Percentiles rank a stretch among this genome's conserved stretches.
phyloP scores from a whole-genome alignment of 2,329 filamentous ascomycete species.

The Eutypa lata region DNA sequence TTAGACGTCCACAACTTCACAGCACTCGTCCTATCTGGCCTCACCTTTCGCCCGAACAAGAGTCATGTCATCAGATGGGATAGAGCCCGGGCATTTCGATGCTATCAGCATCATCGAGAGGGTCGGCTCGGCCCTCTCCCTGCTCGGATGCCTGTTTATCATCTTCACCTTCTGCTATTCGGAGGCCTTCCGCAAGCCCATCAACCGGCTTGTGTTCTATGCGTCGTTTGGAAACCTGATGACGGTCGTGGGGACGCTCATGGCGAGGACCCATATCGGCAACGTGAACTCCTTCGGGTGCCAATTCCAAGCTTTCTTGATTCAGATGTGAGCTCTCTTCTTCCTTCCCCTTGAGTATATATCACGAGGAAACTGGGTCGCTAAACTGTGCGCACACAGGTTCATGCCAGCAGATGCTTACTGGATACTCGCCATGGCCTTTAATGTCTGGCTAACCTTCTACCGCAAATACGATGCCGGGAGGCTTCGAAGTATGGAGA shows the following conservation, averaged over 20 bases:
- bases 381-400: slow-evolving; percentile 42
- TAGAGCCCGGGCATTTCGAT: slow-evolving; percentile 36
- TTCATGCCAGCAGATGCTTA: slow-evolving; percentile 74
- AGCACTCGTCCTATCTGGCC: not conserved
- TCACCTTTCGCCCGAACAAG: not conserved
- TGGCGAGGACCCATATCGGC: slow-evolving; percentile 60
- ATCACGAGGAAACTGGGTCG: no score
- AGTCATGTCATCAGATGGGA: not conserved
- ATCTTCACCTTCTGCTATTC: slow-evolving; percentile 68
- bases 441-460: slow-evolving; percentile 80
- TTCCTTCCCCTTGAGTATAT: not conserved
- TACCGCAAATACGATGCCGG: slow-evolving; percentile 68
- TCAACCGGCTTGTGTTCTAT: slow-evolving; percentile 82
- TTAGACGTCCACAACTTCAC: not conserved
- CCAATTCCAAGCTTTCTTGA: slow-evolving; percentile 73
- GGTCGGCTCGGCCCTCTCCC: slow-evolving; percentile 65
- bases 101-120: slow-evolving; percentile 64
- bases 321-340: slow-evolving; percentile 66
- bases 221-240: slow-evolving; percentile 79
- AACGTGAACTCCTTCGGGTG: slow-evolving; percentile 51
- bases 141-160: slow-evolving; percentile 69
- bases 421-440: slow-evolving; percentile 79
- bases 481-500: slow-evolving; percentile 64
- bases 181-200: slow-evolving; percentile 75
- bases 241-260: slow-evolving; percentile 72